Evolutionary conservation across 2,329 filamentous ascomycete species (phyloP).

Genomic region (Epichloe brachyelytri): DNA sequence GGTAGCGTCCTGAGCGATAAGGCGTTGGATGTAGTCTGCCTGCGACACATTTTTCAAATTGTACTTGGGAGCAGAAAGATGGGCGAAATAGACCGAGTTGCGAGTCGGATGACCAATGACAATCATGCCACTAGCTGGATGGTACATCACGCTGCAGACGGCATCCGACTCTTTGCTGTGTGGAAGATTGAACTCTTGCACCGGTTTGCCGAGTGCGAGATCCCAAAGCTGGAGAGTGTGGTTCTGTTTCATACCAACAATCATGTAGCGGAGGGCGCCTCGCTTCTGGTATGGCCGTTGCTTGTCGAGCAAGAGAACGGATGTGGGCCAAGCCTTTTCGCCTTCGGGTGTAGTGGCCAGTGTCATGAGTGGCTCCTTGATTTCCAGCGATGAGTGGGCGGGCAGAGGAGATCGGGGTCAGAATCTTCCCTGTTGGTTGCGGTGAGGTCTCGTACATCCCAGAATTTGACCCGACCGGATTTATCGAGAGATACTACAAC

Average conservation of each 20-base stretch:
- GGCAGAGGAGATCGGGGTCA: conserved; percentile 38
- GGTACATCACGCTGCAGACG: conserved; percentile 95
- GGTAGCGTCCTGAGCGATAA: conserved; percentile 57
- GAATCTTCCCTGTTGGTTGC: conserved; percentile 38
- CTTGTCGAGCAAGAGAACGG: conserved; percentile 92
- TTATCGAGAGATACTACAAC: conserved; percentile 94
- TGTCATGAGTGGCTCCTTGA: conserved; percentile 76
- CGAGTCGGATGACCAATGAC: conserved; percentile 90
- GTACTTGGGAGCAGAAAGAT: conserved; percentile 89
- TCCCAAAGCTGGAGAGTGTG: conserved; percentile 98
- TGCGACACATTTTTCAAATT: conserved; percentile 72
- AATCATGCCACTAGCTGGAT: conserved; percentile 84
- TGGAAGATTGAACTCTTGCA: conserved; percentile 92
- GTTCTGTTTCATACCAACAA: conserved; percentile 98
- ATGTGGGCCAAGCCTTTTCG: conserved; percentile 95
- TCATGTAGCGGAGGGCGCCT: conserved; percentile 82
- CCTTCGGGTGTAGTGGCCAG: conserved; percentile 74
- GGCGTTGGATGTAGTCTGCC: conserved; percentile 70
- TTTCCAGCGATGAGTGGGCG: conserved; percentile 51
- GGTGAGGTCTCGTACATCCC: conserved; percentile 79
- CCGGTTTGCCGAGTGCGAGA: conserved; percentile 83
- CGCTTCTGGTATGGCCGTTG: conserved; percentile 84
- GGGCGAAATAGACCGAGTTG: conserved; percentile 95
- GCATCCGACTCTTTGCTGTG: conserved; percentile 93
- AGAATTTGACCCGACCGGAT: conserved; percentile 91